Evolutionary conservation across 129 eudicot species (phyloP).

Genomic region (Calendula officinalis): DNA sequence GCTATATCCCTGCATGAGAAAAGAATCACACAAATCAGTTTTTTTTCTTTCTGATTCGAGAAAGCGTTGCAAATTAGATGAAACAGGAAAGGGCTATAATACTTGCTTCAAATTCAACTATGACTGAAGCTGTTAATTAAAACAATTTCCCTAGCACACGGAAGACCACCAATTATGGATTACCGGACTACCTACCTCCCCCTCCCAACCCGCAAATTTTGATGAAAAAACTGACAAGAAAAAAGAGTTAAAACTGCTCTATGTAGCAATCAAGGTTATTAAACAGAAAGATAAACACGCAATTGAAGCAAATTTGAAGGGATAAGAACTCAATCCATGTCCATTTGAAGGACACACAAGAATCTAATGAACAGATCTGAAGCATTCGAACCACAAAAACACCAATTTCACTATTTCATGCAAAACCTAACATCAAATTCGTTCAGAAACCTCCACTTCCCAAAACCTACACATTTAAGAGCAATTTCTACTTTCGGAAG

Average conservation of each 20-base stretch:
- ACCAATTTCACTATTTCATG: background rate
- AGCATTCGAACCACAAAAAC: conserved; percentile 19
- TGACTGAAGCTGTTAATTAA: background rate
- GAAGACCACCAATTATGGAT: conserved; percentile 10
- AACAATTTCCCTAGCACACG: background rate
- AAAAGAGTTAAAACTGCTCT: conserved; percentile 1
- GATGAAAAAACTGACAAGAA: background rate
- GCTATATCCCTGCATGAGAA: background rate
- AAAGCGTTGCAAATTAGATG: background rate
- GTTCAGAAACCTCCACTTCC: background rate
- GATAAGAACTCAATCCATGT: background rate
- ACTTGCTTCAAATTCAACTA: background rate
- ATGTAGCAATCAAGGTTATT: conserved; percentile 9
- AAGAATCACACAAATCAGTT: background rate
- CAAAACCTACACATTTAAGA: background rate
- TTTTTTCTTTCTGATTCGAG: background rate
- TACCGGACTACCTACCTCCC: conserved; percentile 26
- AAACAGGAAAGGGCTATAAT: background rate
- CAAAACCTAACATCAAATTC: background rate
- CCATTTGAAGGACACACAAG: background rate
- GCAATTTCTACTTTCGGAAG: background rate
- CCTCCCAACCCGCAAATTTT: conserved; percentile 11
- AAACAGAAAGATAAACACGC: background rate
- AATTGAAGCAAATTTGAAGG: background rate
- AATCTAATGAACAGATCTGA: conserved; percentile 27